Base-by-base conservation (phyloP, 2,329 filamentous ascomycete genomes). In the Nigrograna mackinnonii region DNA sequence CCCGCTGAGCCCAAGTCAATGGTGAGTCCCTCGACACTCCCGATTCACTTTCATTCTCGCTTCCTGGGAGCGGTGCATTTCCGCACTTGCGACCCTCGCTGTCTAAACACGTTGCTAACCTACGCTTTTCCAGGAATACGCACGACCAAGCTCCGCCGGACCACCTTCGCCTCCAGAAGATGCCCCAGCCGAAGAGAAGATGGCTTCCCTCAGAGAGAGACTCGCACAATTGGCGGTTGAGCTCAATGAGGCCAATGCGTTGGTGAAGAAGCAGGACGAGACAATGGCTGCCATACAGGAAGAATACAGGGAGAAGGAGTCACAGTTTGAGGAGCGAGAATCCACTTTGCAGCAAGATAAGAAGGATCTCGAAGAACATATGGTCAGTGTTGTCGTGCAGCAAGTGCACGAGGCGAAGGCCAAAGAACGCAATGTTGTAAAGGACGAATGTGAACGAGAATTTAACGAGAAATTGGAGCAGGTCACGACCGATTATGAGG, bases 341-440 rank as follows among this genome's bases (percentile, higher is more conserved):
- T 39, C 46, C 24, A 37, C 47, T 4, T 39, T 57, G 20, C 17
- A 44, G 5, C 49, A 51, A 47, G 66, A 69, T 44, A 70, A 69
- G 56, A 64, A 64, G 51, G 61, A 64, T 18, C 52, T 69, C 5
- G 67, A 69, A 52, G 66, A 69, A 49, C 66, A 70, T 52, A 69
- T 70, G 66, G 67, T 70, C 34, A 67, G 62, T 28, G 65, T 69
- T 14, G 66, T 70, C 24, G 66, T 70, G 31, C 66, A 70, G 49
- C 67, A 69, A 43, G 65, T 70, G 13, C 65, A 62, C 35, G 66
- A 70, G 38, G 67, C 67, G 17, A 68, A 66, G 44, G 57, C 58
- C 31, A 64, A 66, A 48, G 67, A 69, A 52, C 49, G 66, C 17
- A 59, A 53, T 37, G 54, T 55, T 17, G 66, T 69, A n/a, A 58